These are phyloP conservation scores for Penicillium crystallinum DNA, from an alignment of 495 filamentous ascomycete genomes.

Conservation along the genomic window DNA sequence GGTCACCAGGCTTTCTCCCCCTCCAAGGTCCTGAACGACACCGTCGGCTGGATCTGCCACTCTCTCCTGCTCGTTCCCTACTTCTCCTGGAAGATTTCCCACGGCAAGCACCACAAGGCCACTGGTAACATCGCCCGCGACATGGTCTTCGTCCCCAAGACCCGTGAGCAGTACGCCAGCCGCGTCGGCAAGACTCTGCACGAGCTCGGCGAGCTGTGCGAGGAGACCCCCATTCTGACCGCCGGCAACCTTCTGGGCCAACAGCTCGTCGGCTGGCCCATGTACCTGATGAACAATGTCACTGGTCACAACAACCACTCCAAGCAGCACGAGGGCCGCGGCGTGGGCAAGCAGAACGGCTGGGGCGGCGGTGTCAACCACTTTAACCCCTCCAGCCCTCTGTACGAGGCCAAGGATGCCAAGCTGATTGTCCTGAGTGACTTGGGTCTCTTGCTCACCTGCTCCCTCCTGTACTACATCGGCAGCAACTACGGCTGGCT, in stretches of 20 bases:
- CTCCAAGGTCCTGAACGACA: slow-evolving; percentile 74
- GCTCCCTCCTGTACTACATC: slow-evolving; percentile 52
- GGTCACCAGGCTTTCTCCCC: slow-evolving; percentile 78
- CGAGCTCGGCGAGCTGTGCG: slow-evolving; percentile 78
- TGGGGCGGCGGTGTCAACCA: slow-evolving; percentile 82
- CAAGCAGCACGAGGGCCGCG: slow-evolving; percentile 76
- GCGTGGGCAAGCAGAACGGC: slow-evolving; percentile 86
- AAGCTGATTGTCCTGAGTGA: slow-evolving; percentile 81
- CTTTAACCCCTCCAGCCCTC: slow-evolving; percentile 79
- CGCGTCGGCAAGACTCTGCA: slow-evolving; percentile 65
- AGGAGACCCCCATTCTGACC: slow-evolving; percentile 90
- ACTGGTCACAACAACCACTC: slow-evolving; percentile 94
- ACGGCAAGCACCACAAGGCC: slow-evolving; percentile 93
- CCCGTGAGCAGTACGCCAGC: slow-evolving; percentile 66
- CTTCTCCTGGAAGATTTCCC: slow-evolving; percentile 90
- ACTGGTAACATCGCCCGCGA: slow-evolving; percentile 93
- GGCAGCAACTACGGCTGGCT: slow-evolving; percentile 71
- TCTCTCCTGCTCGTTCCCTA: slow-evolving; percentile 79
- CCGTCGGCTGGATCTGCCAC: slow-evolving; percentile 81
- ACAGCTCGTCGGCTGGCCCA: slow-evolving; percentile 85
- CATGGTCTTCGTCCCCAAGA: slow-evolving; percentile 95
- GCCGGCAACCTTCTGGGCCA: slow-evolving; percentile 66
- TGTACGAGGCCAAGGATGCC: slow-evolving; percentile 87
- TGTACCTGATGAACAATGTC: slow-evolving; percentile 78
- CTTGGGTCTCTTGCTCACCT: slow-evolving; percentile 61